A percentile compares a stretch with the other conserved stretches of the same genome.
Evolutionary conservation across 2,329 filamentous ascomycete genomes (phyloP).

Genomic region (Calonectria leucothoes): DNA sequence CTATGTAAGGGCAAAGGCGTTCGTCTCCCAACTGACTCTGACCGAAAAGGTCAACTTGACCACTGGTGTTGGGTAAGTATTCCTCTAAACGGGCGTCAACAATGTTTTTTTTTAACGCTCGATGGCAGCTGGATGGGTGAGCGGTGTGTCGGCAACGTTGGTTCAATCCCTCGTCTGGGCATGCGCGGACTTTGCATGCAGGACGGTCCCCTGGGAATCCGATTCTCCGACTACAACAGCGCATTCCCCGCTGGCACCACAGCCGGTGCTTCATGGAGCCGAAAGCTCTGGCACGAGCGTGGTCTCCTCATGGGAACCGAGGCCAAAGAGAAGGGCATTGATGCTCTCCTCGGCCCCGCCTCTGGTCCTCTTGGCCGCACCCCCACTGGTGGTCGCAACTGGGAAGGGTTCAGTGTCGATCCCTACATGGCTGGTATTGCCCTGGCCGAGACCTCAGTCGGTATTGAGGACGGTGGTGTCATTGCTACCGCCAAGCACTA

Average conservation of each 20-base stretch:
- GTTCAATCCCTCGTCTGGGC: conserved; percentile 76
- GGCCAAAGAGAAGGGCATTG: conserved; percentile 79
- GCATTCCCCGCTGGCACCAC: conserved; percentile 85
- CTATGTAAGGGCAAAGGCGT: conserved; percentile 79
- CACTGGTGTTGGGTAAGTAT: conserved; percentile 82
- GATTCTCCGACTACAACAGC: conserved; percentile 81
- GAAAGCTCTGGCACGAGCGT: conserved; percentile 69
- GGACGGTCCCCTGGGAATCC: conserved; percentile 85
- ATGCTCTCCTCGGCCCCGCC: conserved; percentile 72
- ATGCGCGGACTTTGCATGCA: conserved; percentile 85
- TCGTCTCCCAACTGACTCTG: conserved; percentile 86
- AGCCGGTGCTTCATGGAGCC: conserved; percentile 86
- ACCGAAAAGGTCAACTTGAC: conserved; percentile 95
- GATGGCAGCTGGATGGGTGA: conserved; percentile 61
- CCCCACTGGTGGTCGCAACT: conserved; percentile 65
- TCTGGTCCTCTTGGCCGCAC: conserved; percentile 60
- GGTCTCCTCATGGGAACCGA: conserved; percentile 67
- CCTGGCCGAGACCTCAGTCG: conserved; percentile 78
- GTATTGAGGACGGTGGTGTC: conserved; percentile 84
- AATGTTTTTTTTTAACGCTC: background rate
- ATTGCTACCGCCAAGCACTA: conserved; percentile 87
- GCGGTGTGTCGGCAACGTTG: conserved; percentile 81
- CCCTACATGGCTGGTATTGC: conserved; percentile 80
- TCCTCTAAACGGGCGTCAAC: conserved; percentile 38
- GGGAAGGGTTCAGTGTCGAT: conserved; percentile 78